phyloP scores from a whole-genome alignment of 106 monocot species.

The Agapanthus africanus region DNA sequence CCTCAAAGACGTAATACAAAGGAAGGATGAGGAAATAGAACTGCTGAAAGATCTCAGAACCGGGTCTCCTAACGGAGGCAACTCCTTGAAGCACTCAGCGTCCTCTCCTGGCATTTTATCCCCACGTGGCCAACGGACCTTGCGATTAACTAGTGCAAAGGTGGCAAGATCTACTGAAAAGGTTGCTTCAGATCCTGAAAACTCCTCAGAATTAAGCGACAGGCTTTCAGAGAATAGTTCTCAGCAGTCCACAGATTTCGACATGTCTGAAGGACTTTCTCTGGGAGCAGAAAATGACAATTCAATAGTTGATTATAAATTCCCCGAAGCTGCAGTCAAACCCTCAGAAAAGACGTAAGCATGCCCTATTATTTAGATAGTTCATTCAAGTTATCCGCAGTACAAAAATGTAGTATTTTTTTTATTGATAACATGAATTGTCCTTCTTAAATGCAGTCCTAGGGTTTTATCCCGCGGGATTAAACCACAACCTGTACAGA shows the following conservation, averaged over 20 bases:
- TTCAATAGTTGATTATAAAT: constrained; percentile 26
- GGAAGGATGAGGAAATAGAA: constrained; percentile 86
- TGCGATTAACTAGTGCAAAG: constrained; percentile 22
- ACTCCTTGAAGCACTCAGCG: constrained; percentile 38
- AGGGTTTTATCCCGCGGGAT: constrained; percentile 20
- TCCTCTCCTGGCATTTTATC: constrained; percentile 37
- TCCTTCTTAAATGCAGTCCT: constrained; percentile 35
- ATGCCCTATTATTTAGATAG: not conserved
- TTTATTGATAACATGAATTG: not conserved
- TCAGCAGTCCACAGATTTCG: constrained; percentile 34
- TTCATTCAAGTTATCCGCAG: too few relatives aligned
- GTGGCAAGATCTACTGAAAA: constrained; percentile 17
- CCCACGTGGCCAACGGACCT: constrained; percentile 16
- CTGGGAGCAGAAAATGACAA: constrained; percentile 55
- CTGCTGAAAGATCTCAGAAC: constrained; percentile 52
- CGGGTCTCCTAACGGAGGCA: constrained; percentile 20
- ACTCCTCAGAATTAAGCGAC: constrained; percentile 37
- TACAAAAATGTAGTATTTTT: too few relatives aligned
- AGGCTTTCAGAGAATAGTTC: constrained; percentile 43
- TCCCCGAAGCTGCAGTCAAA: constrained; percentile 30
- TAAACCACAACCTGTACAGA: constrained; percentile 29
- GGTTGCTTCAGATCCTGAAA: constrained; percentile 35
- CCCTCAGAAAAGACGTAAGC: constrained; percentile 29
- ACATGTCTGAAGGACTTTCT: constrained; percentile 63
- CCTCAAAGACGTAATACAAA: constrained; percentile 69